Evolutionary conservation across 2,329 filamentous ascomycete genomes (phyloP).

Genomic region (Grosmannia serpens): DNA sequence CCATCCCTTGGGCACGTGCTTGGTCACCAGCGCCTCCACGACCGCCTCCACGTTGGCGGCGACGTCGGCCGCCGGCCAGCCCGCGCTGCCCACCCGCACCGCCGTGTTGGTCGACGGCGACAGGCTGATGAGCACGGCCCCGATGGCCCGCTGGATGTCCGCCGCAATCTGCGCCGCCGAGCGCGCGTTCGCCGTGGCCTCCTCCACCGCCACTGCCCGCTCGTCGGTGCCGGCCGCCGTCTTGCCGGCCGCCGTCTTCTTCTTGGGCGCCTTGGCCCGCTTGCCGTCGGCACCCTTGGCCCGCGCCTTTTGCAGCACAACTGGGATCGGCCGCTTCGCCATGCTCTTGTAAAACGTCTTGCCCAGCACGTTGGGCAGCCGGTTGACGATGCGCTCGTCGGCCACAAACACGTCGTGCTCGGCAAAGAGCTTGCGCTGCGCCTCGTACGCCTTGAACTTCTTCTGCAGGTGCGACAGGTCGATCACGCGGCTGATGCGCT

Average conservation of each 20-base stretch:
- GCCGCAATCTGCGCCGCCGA: constrained; percentile 56
- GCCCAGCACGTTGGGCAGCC: constrained; percentile 66
- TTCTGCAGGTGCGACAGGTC: constrained; percentile 67
- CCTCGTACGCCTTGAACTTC: constrained; percentile 84
- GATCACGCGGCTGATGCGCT: constrained; percentile 64
- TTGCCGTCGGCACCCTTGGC: constrained; percentile 50
- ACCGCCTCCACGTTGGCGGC: constrained; percentile 72
- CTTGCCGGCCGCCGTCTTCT: constrained; percentile 46
- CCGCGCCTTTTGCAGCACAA: constrained; percentile 53
- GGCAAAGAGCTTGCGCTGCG: constrained; percentile 65
- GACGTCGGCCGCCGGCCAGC: constrained; percentile 63
- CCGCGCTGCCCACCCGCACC: constrained; percentile 65
- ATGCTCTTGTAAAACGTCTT: constrained; percentile 87
- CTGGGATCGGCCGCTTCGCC: constrained; percentile 75
- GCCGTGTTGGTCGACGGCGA: constrained; percentile 69
- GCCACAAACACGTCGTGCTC: constrained; percentile 93
- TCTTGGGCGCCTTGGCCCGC: constrained; percentile 36
- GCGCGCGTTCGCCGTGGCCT: constrained; percentile 28
- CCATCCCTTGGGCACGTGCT: constrained; percentile 79
- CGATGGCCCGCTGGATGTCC: constrained; percentile 70
- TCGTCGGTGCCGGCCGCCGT: constrained; percentile 63
- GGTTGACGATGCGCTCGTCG: constrained; percentile 71
- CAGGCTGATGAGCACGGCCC: constrained; percentile 69
- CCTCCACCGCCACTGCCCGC: constrained; percentile 54
- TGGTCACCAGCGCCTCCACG: constrained; percentile 56